Evolutionary conservation across 192 early-diverging fungal species (phyloP).

Genomic region (Backusella morwellensis): DNA sequence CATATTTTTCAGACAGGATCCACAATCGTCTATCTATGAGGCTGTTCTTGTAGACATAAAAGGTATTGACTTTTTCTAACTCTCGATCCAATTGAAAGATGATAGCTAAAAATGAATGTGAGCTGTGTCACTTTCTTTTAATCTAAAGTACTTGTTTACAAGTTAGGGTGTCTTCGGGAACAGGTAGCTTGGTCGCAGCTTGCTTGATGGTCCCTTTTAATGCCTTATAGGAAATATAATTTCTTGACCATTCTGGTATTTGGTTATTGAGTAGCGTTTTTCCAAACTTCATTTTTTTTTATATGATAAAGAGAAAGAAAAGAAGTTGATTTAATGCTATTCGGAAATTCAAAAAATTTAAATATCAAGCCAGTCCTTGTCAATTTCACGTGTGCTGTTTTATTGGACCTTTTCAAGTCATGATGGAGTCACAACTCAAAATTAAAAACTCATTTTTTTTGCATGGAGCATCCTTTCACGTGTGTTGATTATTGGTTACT

Average conservation of each 20-base stretch:
- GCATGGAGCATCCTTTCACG: not conserved
- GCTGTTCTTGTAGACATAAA: conserved; percentile 75
- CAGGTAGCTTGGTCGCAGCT: conserved; percentile 4
- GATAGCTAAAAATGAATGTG: conserved; percentile 58
- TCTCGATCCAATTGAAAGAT: conserved; percentile 83
- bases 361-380: not conserved
- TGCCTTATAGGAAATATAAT: conserved; percentile 63
- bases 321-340: not conserved
- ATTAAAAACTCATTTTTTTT: not conserved
- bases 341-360: not conserved
- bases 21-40: conserved; percentile 71
- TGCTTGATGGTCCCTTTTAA: conserved; percentile 79
- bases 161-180: conserved; percentile 33
- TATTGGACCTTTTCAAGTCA: not conserved
- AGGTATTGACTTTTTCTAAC: conserved; percentile 80
- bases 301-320: not conserved
- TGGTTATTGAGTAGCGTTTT: conserved; percentile 49
- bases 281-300: conserved; percentile 50
- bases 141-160: conserved; percentile 4
- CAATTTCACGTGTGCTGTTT: not conserved
- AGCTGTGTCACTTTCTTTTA: conserved; percentile 7
- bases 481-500: not conserved
- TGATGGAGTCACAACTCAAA: not conserved
- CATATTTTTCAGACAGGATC: conserved; percentile 54
- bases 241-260: conserved; percentile 55